Evolutionary conservation across 495 filamentous ascomycete genomes (phyloP).

Genomic region (Neurospora tetrasperma): DNA sequence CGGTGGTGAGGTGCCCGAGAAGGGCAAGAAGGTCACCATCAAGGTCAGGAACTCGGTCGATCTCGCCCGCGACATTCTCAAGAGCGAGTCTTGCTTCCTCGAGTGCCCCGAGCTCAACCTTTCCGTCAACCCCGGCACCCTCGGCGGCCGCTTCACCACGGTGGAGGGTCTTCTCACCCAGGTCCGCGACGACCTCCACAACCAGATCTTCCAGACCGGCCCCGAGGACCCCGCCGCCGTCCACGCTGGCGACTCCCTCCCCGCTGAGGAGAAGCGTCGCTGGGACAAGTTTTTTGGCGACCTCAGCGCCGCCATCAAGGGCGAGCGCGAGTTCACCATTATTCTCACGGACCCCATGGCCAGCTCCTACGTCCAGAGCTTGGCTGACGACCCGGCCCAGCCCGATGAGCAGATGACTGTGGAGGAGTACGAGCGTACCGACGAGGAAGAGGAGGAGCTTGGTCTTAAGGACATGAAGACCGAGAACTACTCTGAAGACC

Average conservation of each 20-base stretch:
- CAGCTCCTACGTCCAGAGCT: conserved; percentile 85
- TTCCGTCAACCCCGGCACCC: conserved; percentile 75
- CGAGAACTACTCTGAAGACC: conserved; percentile 65
- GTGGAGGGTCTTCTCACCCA: conserved; percentile 92
- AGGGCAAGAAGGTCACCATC: conserved; percentile 75
- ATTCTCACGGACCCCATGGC: conserved; percentile 82
- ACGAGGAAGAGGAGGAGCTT: conserved; percentile 84
- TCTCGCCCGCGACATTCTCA: conserved; percentile 85
- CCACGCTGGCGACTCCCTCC: conserved; percentile 53
- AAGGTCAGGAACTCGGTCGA: conserved; percentile 63
- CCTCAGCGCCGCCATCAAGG: conserved; percentile 67
- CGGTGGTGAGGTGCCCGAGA: conserved; percentile 80
- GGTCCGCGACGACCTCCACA: conserved; percentile 76
- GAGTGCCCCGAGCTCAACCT: conserved; percentile 77
- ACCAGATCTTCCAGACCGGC: conserved; percentile 72
- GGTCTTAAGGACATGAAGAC: conserved; percentile 88
- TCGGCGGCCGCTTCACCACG: conserved; percentile 95
- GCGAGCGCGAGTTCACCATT: conserved; percentile 74
- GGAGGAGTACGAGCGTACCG: conserved; percentile 80
- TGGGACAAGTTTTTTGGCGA: conserved; percentile 76
- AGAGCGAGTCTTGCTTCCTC: conserved; percentile 84
- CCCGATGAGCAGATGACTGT: conserved; percentile 69
- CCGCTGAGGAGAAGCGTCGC: conserved; percentile 45
- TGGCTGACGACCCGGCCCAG: conserved; percentile 54
- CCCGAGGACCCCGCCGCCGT: conserved; percentile 22